phyloP scores from a whole-genome alignment of 306 rosid genomes.

The Alnus glutinosa region DNA sequence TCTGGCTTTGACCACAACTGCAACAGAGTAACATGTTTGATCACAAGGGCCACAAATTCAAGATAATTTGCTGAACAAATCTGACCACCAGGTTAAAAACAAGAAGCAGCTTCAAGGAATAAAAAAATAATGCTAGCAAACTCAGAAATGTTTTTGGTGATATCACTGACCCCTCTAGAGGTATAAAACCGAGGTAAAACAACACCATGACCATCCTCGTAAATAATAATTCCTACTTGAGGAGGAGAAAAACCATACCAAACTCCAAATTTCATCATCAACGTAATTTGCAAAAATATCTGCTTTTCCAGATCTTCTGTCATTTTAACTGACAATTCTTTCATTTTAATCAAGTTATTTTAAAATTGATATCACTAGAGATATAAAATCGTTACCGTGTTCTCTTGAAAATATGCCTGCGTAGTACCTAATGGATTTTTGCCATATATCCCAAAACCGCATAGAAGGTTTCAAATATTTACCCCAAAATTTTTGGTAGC shows the following conservation, averaged over 20 bases:
- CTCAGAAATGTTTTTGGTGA: constrained; percentile 1
- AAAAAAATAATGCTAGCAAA: constrained; percentile 15
- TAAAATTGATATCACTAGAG: not conserved
- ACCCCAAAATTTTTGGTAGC: not conserved
- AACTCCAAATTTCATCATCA: too few relatives aligned
- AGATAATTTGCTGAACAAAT: not conserved
- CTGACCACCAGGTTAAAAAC: constrained; percentile 6
- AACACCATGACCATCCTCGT: not conserved
- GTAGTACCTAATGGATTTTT: not conserved
- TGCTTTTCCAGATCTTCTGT: not conserved
- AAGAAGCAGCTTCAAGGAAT: constrained; percentile 13
- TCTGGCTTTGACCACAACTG: constrained; percentile 84
- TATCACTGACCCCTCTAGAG: constrained; percentile 17
- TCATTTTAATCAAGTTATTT: not conserved
- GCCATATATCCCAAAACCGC: not conserved
- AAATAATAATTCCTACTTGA: not conserved
- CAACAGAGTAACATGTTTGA: constrained; percentile 29
- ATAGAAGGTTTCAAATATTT: not conserved
- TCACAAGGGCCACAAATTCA: not conserved
- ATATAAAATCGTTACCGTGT: not conserved
- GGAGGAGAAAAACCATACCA: not conserved
- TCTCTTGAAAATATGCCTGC: not conserved
- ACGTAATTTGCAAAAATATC: too few relatives aligned
- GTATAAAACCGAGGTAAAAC: not conserved
- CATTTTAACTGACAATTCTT: not conserved